Base-by-base conservation (phyloP, 1,284 basidiomycete species). In the Ganoderma lucidum region DNA sequence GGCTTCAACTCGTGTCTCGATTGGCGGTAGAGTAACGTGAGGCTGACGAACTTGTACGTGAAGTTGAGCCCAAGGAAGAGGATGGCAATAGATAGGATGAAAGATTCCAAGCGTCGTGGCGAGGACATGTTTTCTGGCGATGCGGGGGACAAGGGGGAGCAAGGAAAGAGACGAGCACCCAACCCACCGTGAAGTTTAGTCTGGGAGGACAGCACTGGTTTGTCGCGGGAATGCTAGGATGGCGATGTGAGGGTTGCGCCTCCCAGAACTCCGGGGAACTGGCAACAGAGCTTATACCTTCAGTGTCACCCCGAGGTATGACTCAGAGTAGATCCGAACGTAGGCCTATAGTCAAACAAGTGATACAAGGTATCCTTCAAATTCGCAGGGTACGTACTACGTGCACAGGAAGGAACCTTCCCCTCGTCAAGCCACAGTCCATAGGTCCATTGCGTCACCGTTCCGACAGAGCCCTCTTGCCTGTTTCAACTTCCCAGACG, bases 41-140 rank as follows among this genome's bases (percentile, higher is more conserved):
- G 61, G 37, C 62, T 71, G 53, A 69, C 42, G 8, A 70, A 28
- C 60, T 73, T 73, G 68, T 69, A 69, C 15, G 53, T 51, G 62
- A 73, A 63, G 60, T 73, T 73, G 9, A 63, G 19, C 14, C 61
- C 42, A 14, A 73, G 66, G 17, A 66, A 60, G 2, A 48, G 35
- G n/a, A 62, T 64, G 39, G 58, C 55, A 5, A 32, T 23, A 10
- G 45, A 17, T 2, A 64, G 44, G 23, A 62, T 41, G 42, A 51
- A 42, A 10, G 66, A 64, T 30, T 67, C 65, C 45, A 61, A 35
- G 2, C 62, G 51, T 53, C 58, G 30, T n/a, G 65, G 62, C 17
- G 63, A 65, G 66, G 55, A 41, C 55, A 58, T 53, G 23, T 30
- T 61, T 10, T 23, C 23, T 8, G 39, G 39, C 56, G 19, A 35